A percentile compares a stretch with the other conserved stretches of the same genome.
Evolutionary conservation across 2,329 filamentous ascomycete species (phyloP).

Genomic region (Monosporascus sp.): DNA sequence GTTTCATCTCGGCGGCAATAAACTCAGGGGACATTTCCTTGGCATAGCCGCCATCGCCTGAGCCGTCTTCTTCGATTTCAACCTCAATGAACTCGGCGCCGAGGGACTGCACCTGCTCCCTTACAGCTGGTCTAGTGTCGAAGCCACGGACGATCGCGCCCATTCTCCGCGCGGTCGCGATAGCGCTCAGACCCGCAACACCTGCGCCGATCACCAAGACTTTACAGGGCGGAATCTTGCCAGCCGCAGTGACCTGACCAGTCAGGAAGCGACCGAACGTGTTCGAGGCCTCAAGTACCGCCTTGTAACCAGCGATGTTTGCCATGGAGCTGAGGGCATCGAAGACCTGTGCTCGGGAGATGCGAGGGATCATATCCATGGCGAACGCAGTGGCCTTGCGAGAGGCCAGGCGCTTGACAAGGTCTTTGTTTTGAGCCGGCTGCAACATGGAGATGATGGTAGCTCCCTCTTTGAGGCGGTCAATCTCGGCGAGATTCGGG

Average conservation of each 20-base stretch:
- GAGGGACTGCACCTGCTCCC: constrained; percentile 85
- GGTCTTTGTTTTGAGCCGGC: constrained; percentile 69
- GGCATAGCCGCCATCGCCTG: constrained; percentile 79
- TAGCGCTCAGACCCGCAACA: constrained; percentile 82
- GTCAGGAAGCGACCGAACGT: constrained; percentile 84
- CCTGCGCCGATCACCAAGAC: constrained; percentile 86
- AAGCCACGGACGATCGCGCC: constrained; percentile 88
- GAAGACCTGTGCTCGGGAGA: constrained; percentile 82
- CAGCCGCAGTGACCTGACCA: constrained; percentile 84
- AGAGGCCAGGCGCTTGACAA: constrained; percentile 68
- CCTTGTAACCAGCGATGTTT: constrained; percentile 91
- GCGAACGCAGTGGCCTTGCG: constrained; percentile 74
- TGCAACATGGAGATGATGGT: constrained; percentile 81
- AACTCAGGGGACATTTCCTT: constrained; percentile 95
- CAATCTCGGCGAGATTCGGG: constrained; percentile 65
- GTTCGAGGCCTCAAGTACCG: constrained; percentile 83
- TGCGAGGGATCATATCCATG: constrained; percentile 90
- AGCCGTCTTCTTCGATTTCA: constrained; percentile 76
- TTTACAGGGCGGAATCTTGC: constrained; percentile 86
- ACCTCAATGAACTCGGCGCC: constrained; percentile 90
- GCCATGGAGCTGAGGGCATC: constrained; percentile 90
- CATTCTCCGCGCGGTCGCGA: constrained; percentile 78
- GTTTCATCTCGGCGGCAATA: constrained; percentile 86
- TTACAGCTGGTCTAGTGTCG: constrained; percentile 80
- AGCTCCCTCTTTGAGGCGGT: constrained; percentile 61